Conservation (phyloP, 306 rosid species). For the Phaseolus lunatus region DNA sequence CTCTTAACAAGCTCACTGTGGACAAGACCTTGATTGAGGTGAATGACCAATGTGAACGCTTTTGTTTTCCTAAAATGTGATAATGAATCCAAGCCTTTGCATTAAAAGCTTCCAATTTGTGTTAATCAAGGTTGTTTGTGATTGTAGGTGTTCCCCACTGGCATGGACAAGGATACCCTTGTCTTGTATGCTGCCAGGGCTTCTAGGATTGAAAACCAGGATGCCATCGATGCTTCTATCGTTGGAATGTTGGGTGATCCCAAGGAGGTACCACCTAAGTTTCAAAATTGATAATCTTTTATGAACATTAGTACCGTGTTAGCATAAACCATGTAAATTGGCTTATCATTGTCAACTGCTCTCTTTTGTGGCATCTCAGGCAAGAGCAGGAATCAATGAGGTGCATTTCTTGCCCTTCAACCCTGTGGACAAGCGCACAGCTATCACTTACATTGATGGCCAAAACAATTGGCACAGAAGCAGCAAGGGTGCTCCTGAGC, state of each 20-base stretch:
- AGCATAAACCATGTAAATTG: neutral
- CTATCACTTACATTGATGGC: constrained; percentile 77
- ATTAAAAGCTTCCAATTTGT: neutral
- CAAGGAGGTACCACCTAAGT: constrained; percentile 66
- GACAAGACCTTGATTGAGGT: constrained; percentile 88
- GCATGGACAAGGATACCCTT: constrained; percentile 62
- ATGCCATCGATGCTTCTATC: constrained; percentile 89
- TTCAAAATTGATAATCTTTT: neutral
- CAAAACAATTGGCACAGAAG: constrained; percentile 74
- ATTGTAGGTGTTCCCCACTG: constrained; percentile 61
- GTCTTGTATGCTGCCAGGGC: constrained; percentile 81
- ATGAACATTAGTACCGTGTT: constrained; percentile 4
- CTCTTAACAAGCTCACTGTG: constrained; percentile 89
- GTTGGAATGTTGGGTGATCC: constrained; percentile 88
- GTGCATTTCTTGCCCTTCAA: constrained; percentile 95
- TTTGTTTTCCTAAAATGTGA: neutral
- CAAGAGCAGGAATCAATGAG: constrained; percentile 88
- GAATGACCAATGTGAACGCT: constrained; percentile 16
- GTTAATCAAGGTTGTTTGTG: constrained; percentile 33
- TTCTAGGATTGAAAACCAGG: constrained; percentile 86
- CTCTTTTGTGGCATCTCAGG: constrained; percentile 51
- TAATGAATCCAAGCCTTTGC: neutral
- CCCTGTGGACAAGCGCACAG: constrained; percentile 89
- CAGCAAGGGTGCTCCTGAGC: constrained; percentile 98
- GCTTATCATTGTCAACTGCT: constrained; percentile 13